phyloP scores from a whole-genome alignment of 1,284 basidiomycete species.

The Cutaneotrichosporon sp. region DNA sequence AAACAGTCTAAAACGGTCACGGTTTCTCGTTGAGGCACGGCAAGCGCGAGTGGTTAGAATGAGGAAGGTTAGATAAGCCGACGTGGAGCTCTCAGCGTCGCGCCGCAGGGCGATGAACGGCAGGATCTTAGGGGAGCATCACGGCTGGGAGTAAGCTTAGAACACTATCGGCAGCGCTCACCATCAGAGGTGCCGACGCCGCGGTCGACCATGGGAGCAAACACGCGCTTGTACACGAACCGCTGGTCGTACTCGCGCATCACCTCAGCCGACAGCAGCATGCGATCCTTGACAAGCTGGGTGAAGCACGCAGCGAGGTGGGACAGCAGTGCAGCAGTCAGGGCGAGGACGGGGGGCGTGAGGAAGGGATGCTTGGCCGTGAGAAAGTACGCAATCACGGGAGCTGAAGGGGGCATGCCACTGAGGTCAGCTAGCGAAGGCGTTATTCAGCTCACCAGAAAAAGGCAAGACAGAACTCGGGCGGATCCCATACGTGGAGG shows the following conservation, averaged over 20 bases:
- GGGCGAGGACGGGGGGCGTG: slow-evolving; percentile 33
- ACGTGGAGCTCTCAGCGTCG: too few species aligned
- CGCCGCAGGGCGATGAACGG: too few species aligned
- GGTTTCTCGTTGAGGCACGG: too few species aligned
- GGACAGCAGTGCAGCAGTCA: slow-evolving; percentile 30
- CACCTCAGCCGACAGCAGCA: slow-evolving; percentile 45
- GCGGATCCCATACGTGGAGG: slow-evolving; percentile 47
- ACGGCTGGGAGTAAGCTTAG: background rate
- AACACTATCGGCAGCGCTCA: background rate
- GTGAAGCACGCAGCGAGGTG: slow-evolving; percentile 34
- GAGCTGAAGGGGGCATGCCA: slow-evolving; percentile 37
- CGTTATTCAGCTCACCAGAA: slow-evolving; percentile 34
- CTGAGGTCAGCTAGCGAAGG: slow-evolving; percentile 18
- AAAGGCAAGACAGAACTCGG: slow-evolving; percentile 46
- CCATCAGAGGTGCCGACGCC: slow-evolving; percentile 40
- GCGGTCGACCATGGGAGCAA: slow-evolving; percentile 39
- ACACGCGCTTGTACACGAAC: slow-evolving; percentile 46
- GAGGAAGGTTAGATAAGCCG: too few species aligned
- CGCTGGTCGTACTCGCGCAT: slow-evolving; percentile 48
- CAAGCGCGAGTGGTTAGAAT: too few species aligned
- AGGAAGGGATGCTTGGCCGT: slow-evolving; percentile 36
- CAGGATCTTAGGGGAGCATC: background rate
- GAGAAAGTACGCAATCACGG: slow-evolving; percentile 36
- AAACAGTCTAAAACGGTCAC: too few species aligned
- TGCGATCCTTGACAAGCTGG: slow-evolving; percentile 45